Evolutionary conservation across 192 early-diverging fungal genomes (phyloP).

Genomic region (Entrophospora sp.): DNA sequence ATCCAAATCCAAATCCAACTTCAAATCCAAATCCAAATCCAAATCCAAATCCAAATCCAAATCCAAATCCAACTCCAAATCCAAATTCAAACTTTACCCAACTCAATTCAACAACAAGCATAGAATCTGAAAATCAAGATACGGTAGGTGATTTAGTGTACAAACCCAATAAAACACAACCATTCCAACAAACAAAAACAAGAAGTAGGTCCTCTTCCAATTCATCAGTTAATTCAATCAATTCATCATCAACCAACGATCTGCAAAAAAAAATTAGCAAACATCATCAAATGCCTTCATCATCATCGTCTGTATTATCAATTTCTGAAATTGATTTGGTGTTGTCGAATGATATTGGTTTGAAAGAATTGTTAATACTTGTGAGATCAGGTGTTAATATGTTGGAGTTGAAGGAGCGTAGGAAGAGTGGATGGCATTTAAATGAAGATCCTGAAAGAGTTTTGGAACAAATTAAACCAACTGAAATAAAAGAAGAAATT

Average conservation of each 20-base stretch:
- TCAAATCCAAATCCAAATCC: too few relatives aligned
- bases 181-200: too few relatives aligned
- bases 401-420: constrained; percentile 16
- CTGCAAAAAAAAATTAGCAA: neutral
- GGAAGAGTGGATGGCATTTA: constrained; percentile 14
- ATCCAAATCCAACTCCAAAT: neutral
- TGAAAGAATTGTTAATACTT: constrained; percentile 36
- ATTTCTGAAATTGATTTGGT: constrained; percentile 19
- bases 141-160: too few relatives aligned
- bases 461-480: constrained; percentile 9
- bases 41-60: neutral
- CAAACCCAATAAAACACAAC: too few relatives aligned
- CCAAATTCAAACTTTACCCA: neutral
- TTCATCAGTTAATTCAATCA: neutral
- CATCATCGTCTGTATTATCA: neutral
- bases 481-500: constrained; percentile 21
- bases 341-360: constrained; percentile 37
- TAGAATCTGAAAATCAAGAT: too few relatives aligned
- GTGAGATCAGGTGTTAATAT: constrained; percentile 23
- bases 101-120: neutral
- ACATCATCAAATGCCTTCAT: neutral
- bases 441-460: constrained; percentile 19
- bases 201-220: neutral
- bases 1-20: too few relatives aligned
- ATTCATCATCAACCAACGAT: neutral